These are phyloP conservation scores for Termitomyces sp. DNA, from an alignment of 768 basidiomycete genomes.

Conservation along the genomic window DNA sequence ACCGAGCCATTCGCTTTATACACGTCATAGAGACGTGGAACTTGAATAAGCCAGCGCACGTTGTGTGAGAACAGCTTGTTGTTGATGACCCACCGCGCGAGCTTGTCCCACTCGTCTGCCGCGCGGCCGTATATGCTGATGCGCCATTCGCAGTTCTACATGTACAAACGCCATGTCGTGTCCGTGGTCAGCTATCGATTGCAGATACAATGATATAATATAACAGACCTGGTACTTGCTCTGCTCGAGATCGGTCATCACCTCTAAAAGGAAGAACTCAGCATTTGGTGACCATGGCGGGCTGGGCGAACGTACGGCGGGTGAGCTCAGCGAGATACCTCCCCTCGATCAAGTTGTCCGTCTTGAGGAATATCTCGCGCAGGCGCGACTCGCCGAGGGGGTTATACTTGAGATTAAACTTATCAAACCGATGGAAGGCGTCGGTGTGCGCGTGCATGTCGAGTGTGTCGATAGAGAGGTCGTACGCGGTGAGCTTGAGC, in stretches of 20 bases:
- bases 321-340: conserved; percentile 94
- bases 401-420: conserved; percentile 97
- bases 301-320: conserved; percentile 47
- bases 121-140: conserved; percentile 91
- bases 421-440: conserved; percentile 97
- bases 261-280: conserved; percentile 49
- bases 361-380: conserved; percentile 94
- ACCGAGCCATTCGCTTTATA: conserved; percentile 88
- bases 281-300: not conserved
- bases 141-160: conserved; percentile 95
- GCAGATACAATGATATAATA: no score
- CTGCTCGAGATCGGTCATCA: conserved; percentile 97
- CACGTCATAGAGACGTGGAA: conserved; percentile 91
- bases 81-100: conserved; percentile 94
- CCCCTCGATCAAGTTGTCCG: conserved; percentile 91
- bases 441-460: conserved; percentile 99
- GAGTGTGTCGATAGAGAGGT: conserved; percentile 96
- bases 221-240: conserved; percentile 88
- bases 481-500: conserved; percentile 91
- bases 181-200: no score
- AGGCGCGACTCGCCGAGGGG: conserved; percentile 48
- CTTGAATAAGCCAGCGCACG: conserved; percentile 95
- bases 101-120: conserved; percentile 90
- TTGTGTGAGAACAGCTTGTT: conserved; percentile 95
- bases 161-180: no score